Base-by-base conservation (phyloP, 176 grass and related monocot genomes). In the Tillandsia fasciculata region DNA sequence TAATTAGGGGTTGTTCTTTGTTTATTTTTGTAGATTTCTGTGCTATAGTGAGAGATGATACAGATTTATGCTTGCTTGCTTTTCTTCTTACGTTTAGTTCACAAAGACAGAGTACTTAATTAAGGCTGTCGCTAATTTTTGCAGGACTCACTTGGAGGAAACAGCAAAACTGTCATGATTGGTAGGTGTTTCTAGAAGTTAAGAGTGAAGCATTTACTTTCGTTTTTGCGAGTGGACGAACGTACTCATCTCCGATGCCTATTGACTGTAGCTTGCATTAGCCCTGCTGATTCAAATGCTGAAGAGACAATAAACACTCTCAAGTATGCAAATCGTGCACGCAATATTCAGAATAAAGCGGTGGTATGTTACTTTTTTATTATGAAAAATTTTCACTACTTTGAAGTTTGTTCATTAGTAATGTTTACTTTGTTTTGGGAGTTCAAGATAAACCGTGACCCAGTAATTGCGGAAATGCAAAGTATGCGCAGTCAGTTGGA, bases 241-340 rank as follows among this genome's bases (percentile, higher is more conserved):
- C 9, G 26, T 7, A 42, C 33, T 42, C 33, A 42, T 66, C 28
- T 17, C 33, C 12, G 4, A 7, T 72, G 50, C 14, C 61, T 47
- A 52, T 63, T 65, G 22, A 48, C 2, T 76, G 64, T 74, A 91
- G 89, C 90, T 71, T 94, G 91, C 53, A 90, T 95, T 74, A 95
- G 91, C 70, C 91, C 91, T 70, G 91, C 91, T 69, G 83, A 95
- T 82, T 72, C 76, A 53, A 95, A 89, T 82, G 87, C 86, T 12
- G 91, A 95, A 76, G 91, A 95, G 74, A 95, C 87, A 18, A 89
- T 95, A 72, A 95, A 95, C 47, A 90, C 86, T 68, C 83, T 95
- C 12, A 90, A 95, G 82, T 95, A 95, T 83, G 87, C 91, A 2
- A 89, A 95, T 74, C 91, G 86, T 72, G 86, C 91, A 48, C 78